phyloP scores from a whole-genome alignment of 2,329 filamentous ascomycete species.

The Magnaporthiopsis incrustans region DNA sequence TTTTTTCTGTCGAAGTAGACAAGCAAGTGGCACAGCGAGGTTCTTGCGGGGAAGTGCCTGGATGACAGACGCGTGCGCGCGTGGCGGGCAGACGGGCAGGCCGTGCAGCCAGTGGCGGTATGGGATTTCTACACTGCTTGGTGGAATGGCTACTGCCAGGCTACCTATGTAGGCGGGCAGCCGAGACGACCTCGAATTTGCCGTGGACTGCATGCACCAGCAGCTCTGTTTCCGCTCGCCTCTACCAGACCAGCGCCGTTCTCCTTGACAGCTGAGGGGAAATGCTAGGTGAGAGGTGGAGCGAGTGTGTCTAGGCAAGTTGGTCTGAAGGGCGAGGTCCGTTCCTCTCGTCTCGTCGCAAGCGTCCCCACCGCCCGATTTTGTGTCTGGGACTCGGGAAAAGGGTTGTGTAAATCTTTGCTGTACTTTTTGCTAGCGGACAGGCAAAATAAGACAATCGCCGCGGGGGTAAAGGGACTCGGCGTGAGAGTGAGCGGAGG shows the following conservation, averaged over 20 bases:
- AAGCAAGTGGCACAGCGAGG: not conserved
- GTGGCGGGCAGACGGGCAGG: not conserved
- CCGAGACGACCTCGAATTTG: not conserved
- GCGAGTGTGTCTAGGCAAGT: not conserved
- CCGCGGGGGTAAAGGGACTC: not conserved
- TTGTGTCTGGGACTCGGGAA: not conserved
- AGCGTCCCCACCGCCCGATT: not conserved
- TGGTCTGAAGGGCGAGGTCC: not conserved
- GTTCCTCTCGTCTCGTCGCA: not conserved
- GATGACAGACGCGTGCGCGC: not conserved
- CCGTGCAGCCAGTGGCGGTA: not conserved
- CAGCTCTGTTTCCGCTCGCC: not conserved
- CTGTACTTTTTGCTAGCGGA: not conserved
- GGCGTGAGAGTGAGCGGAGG: slow-evolving; percentile 1
- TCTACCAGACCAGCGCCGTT: not conserved
- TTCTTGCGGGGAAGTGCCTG: not conserved
- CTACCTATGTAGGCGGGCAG: not conserved
- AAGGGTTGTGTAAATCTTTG: not conserved
- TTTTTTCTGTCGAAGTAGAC: not conserved
- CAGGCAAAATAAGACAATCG: not conserved
- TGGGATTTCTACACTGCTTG: not conserved
- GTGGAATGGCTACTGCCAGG: not conserved
- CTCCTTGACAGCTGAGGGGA: not conserved
- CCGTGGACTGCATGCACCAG: not conserved
- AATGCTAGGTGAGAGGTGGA: not conserved